Evolutionary conservation across 2,329 filamentous ascomycete species (phyloP).

Genomic region (Pseudodiploospora longispora): DNA sequence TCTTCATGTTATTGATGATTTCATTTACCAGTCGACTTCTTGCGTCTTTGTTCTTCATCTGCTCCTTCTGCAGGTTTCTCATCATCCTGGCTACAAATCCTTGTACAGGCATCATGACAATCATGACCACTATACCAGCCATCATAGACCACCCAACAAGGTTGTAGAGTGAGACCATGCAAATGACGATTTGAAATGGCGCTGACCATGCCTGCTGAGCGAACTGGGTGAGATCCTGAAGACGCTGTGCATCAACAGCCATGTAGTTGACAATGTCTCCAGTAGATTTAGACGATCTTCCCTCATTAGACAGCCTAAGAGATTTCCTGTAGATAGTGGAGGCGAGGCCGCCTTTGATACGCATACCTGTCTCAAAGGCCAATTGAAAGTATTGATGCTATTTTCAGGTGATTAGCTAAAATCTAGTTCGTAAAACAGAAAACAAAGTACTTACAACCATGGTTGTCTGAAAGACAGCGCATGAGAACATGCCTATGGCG

Average conservation of each 20-base stretch:
- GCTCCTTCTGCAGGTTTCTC: constrained; percentile 88
- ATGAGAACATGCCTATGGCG: constrained; percentile 82
- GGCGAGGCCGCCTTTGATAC: constrained; percentile 83
- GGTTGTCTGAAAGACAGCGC: constrained; percentile 77
- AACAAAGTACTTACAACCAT: constrained; percentile 48
- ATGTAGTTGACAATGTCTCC: constrained; percentile 99
- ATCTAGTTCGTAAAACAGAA: background rate
- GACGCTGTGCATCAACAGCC: constrained; percentile 93
- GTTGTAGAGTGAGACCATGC: constrained; percentile 92
- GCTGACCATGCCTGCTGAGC: constrained; percentile 94
- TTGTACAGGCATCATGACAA: constrained; percentile 95
- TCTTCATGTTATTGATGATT: constrained; percentile 99
- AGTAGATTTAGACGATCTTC: constrained; percentile 78
- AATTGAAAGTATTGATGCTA: constrained; percentile 93
- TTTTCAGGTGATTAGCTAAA: background rate
- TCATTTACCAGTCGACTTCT: constrained; percentile 91
- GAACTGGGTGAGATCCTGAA: constrained; percentile 92
- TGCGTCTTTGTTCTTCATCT: constrained; percentile 99
- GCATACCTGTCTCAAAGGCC: constrained; percentile 92
- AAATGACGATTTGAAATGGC: constrained; percentile 90
- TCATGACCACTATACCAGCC: constrained; percentile 88
- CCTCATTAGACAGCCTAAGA: constrained; percentile 85
- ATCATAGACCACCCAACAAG: constrained; percentile 95
- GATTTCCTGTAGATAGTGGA: constrained; percentile 91
- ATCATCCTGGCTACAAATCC: constrained; percentile 85